Evolutionary conservation across 1,139 yeast genomes (phyloP).

Genomic region (Pichia terricola): DNA sequence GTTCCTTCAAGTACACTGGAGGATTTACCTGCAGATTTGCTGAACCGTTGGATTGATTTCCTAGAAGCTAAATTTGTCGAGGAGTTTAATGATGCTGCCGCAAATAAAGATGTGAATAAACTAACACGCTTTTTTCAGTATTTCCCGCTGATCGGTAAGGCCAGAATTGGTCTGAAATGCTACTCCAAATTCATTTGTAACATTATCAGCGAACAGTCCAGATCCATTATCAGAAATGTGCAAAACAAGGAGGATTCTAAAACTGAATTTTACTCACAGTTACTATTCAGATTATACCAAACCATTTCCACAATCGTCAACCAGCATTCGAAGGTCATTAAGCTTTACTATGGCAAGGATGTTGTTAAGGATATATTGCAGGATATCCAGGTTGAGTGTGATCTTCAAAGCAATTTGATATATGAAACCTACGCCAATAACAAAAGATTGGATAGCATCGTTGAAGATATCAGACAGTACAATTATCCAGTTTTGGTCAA

Average conservation of each 20-base stretch:
- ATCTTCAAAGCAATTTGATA: conserved; percentile 80
- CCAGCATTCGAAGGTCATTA: conserved; percentile 78
- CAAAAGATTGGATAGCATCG: conserved; percentile 45
- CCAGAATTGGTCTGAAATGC: conserved; percentile 62
- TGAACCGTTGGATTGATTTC: conserved; percentile 49
- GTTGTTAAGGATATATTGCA: conserved; percentile 62
- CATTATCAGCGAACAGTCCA: conserved; percentile 71
- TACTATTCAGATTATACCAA: conserved; percentile 70
- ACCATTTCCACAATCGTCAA: conserved; percentile 75
- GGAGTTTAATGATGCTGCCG: conserved; percentile 66
- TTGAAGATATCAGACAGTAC: conserved; percentile 51
- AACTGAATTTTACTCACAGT: conserved; percentile 50
- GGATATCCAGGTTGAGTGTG: conserved; percentile 78
- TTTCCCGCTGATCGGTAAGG: conserved; percentile 77
- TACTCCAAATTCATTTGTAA: conserved; percentile 82
- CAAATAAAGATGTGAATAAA: conserved; percentile 51
- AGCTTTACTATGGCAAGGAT: conserved; percentile 55
- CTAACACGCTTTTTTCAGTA: conserved; percentile 74
- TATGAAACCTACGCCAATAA: conserved; percentile 80
- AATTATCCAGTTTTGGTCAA: conserved; percentile 41
- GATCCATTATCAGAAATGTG: conserved; percentile 42
- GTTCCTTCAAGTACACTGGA: conserved; percentile 93
- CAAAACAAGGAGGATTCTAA: conserved; percentile 23
- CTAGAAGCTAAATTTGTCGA: conserved; percentile 48
- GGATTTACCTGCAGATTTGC: conserved; percentile 54